Evolutionary conservation across 2,329 filamentous ascomycete genomes (phyloP).

Genomic region (Penicillium thymicola): DNA sequence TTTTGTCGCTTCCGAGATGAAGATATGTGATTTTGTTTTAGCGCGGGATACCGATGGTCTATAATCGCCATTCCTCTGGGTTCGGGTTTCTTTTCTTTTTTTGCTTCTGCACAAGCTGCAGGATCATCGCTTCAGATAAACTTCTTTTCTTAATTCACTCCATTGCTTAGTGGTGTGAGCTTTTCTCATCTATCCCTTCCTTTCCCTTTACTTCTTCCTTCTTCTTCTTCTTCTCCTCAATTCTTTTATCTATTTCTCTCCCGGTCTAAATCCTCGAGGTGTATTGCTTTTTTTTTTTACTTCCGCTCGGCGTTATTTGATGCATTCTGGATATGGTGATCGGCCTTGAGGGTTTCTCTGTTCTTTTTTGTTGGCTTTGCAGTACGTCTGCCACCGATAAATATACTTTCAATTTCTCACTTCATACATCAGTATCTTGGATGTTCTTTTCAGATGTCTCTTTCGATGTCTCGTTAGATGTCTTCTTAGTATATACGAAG

Average conservation of each 20-base stretch:
- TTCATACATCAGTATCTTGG: background rate
- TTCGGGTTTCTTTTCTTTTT: conserved; percentile 20
- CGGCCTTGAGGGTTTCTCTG: conserved; percentile 26
- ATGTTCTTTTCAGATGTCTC: too few relatives aligned
- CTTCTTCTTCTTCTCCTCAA: background rate
- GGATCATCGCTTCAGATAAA: conserved; percentile 6
- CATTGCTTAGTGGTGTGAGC: conserved; percentile 21
- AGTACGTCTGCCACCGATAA: background rate
- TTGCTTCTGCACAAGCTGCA: conserved; percentile 7
- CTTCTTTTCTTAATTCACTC: conserved; percentile 11
- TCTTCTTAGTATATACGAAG: too few relatives aligned
- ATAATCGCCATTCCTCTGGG: conserved; percentile 20
- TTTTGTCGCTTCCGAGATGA: conserved; percentile 35
- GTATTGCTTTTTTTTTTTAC: conserved; percentile 12
- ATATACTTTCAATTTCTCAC: background rate
- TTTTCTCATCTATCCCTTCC: conserved; percentile 17
- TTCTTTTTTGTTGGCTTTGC: conserved; percentile 9
- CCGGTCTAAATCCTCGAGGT: conserved; percentile 2
- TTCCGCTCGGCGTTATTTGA: conserved; percentile 33
- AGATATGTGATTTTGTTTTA: conserved; percentile 36
- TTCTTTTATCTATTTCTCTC: background rate
- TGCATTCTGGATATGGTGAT: conserved; percentile 34
- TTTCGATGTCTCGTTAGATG: too few relatives aligned
- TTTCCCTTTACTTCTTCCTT: conserved; percentile 6
- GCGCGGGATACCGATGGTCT: conserved; percentile 30